These are phyloP conservation scores for Eruca vesicaria DNA, from an alignment of 441 rosid species.

Conservation along the genomic window DNA sequence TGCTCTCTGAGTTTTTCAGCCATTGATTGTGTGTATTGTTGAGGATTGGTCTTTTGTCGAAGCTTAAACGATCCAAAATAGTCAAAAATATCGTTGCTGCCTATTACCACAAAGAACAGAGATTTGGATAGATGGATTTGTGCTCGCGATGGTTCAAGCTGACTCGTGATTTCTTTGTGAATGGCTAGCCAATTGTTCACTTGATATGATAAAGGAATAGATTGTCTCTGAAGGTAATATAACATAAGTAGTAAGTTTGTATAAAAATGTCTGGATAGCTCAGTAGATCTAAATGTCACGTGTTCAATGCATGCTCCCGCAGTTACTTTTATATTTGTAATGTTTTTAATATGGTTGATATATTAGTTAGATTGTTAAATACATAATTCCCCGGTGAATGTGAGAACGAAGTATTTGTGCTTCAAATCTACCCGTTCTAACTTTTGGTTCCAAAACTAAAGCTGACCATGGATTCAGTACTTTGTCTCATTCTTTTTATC, in stretches of 20 bases:
- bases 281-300: constrained; percentile 23
- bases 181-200: constrained; percentile 39
- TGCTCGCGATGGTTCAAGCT: constrained; percentile 41
- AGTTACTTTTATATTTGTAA: background rate
- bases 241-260: background rate
- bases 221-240: constrained; percentile 37
- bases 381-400: too few relatives aligned
- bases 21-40: constrained; percentile 45
- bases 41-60: constrained; percentile 42
- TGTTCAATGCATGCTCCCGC: background rate
- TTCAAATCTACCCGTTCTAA: too few relatives aligned
- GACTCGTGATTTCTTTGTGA: background rate
- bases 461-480: background rate
- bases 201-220: constrained; percentile 55
- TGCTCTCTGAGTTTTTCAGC: constrained; percentile 46
- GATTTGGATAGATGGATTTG: constrained; percentile 49
- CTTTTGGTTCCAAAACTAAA: too few relatives aligned
- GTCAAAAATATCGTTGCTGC: constrained; percentile 68
- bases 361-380: background rate
- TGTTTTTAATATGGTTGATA: background rate
- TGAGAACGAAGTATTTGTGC: too few relatives aligned
- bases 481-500: background rate
- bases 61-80: constrained; percentile 44
- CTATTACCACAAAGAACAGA: constrained; percentile 49
- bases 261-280: constrained; percentile 18